phyloP scores from a whole-genome alignment of 2,329 filamentous ascomycete species.

The Bimuria novae-zelandiae region DNA sequence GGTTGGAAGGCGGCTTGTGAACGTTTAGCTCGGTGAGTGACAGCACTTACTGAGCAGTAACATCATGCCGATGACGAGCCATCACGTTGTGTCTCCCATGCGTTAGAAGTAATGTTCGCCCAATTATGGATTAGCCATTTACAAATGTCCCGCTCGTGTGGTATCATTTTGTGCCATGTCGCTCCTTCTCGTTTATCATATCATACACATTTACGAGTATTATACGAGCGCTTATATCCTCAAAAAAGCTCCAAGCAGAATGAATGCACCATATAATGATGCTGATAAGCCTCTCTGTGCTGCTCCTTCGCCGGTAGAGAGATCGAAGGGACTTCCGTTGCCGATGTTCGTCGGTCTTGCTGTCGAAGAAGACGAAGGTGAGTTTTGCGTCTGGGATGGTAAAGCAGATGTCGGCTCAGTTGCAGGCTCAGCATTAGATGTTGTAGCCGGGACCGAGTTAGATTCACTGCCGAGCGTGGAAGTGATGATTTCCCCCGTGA shows the following conservation, averaged over 20 bases:
- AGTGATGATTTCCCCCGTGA: slow-evolving; percentile 25
- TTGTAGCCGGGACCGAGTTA: background rate
- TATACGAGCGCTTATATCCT: slow-evolving; percentile 12
- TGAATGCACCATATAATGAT: slow-evolving; percentile 11
- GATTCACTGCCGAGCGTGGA: slow-evolving; percentile 20
- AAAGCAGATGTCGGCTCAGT: slow-evolving; percentile 13
- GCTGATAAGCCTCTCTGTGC: slow-evolving; percentile 14
- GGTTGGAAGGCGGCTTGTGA: too few species aligned
- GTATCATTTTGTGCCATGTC: slow-evolving; percentile 8
- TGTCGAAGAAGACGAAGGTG: slow-evolving; percentile 11
- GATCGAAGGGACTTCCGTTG: slow-evolving; percentile 34
- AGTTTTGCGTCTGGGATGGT: slow-evolving; percentile 10
- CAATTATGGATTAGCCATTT: background rate
- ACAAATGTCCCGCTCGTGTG: background rate
- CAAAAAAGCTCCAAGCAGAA: slow-evolving; percentile 17
- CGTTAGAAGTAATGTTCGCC: background rate
- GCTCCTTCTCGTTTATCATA: background rate
- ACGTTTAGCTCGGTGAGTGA: too few species aligned
- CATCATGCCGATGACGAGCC: too few species aligned
- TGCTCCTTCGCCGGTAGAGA: slow-evolving; percentile 26
- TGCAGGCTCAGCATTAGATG: slow-evolving; percentile 14
- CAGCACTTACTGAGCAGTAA: too few species aligned
- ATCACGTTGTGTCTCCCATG: too few species aligned
- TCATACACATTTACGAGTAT: slow-evolving; percentile 1
- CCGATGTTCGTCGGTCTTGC: slow-evolving; percentile 18